Base-by-base conservation (phyloP, 1,284 basidiomycete species). In the Trametes pubescens region DNA sequence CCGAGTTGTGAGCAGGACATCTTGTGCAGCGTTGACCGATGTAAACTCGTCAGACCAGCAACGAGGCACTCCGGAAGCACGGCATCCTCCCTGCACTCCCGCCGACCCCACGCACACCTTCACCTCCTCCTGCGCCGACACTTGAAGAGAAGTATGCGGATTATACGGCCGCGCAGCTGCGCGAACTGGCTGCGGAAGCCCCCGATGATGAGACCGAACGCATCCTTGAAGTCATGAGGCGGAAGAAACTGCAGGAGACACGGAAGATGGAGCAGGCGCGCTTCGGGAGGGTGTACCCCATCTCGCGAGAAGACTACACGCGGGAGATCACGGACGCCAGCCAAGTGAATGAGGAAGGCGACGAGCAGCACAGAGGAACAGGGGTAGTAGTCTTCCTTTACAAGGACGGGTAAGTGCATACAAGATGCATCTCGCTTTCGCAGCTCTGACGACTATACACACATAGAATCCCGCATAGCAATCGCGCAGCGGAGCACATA, bases 251-350 rank as follows among this genome's bases (percentile, higher is more conserved):
- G 51, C 84, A 82, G 66, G 86, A 96, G 72, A 82, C 83, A 59
- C 80, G 79, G 34, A 85, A 87, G 62, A 81, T 86, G 64, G 85
- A 85, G 71, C 85, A 82, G 64, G 90, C 89, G 10, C 86, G 90
- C 59, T 98, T 96, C 74, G 96, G 97, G 22, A 80, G 89, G 51
- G 87, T 99, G 54, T 93, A 92, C 77, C 95, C 95, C 2, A 97
- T 99, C 66, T 88, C 89, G 34, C 82, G 97, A 67, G 95, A 96
- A 21, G 96, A 98, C 76, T 99, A 99, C 77, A 97, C 93, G 37
- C 83, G 92, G 56, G 95, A 99, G 73, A 94, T 99, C 18, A 99
- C 96, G 0, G 96, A 99, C 63, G 94, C 94, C 1, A 98, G 95
- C 76, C 87, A 86, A 68, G 76, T 86, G 3, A 81, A 86, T 66